Percentiles rank a stretch among this genome's conserved stretches.
Evolutionary conservation across 2,329 filamentous ascomycete genomes (phyloP).

Genomic region (Botrytis paeoniae): DNA sequence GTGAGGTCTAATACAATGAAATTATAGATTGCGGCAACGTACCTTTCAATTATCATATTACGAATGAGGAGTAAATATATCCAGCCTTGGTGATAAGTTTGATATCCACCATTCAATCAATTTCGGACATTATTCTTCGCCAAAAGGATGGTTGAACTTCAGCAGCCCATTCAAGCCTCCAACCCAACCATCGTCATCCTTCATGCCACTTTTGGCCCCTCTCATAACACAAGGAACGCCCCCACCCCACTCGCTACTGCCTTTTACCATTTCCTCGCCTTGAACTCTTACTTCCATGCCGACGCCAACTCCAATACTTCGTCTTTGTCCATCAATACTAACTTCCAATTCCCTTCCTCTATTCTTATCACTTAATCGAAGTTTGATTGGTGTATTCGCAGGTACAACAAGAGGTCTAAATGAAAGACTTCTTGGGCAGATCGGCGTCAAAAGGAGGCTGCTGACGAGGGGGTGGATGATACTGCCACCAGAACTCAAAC

Average conservation of each 20-base stretch:
- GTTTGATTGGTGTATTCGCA: slow-evolving; percentile 75
- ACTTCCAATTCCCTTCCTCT: slow-evolving; percentile 73
- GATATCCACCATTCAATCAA: neutral
- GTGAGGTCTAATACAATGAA: neutral
- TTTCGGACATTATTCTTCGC: slow-evolving; percentile 49
- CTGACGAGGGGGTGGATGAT: slow-evolving; percentile 94
- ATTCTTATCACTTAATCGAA: slow-evolving; percentile 79
- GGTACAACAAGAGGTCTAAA: slow-evolving; percentile 91
- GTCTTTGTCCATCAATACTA: slow-evolving; percentile 71
- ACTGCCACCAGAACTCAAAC: slow-evolving; percentile 83
- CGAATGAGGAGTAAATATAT: neutral
- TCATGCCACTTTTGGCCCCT: slow-evolving; percentile 45
- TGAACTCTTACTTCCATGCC: slow-evolving; percentile 86
- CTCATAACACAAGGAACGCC: slow-evolving; percentile 92
- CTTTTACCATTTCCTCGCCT: slow-evolving; percentile 69
- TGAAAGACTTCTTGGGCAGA: slow-evolving; percentile 86
- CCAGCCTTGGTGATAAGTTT: neutral
- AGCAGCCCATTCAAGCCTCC: slow-evolving; percentile 87
- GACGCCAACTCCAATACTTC: slow-evolving; percentile 62
- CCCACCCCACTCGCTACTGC: slow-evolving; percentile 56
- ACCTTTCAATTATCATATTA: neutral
- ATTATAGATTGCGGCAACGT: neutral
- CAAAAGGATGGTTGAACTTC: slow-evolving; percentile 98
- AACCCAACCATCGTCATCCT: slow-evolving; percentile 91
- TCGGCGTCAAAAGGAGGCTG: slow-evolving; percentile 85